Percentiles rank a stretch among this genome's conserved stretches.
Evolutionary conservation across 306 rosid genomes (phyloP).

Genomic region (Trichosanthes cucumerina): DNA sequence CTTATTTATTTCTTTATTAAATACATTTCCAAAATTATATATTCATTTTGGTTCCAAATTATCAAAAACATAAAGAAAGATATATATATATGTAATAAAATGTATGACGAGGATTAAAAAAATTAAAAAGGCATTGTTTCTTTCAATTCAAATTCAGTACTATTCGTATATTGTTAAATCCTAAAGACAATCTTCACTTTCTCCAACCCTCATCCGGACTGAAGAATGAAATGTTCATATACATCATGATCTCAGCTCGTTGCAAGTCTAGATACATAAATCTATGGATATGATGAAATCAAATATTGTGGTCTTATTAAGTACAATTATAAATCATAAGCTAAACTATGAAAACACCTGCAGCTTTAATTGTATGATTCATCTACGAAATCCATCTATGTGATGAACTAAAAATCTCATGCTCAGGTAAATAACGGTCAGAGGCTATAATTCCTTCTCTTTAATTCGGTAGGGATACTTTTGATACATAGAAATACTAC

Average conservation of each 20-base stretch:
- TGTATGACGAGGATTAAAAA: neutral
- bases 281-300: neutral
- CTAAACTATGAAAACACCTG: neutral
- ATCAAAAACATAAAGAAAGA: neutral
- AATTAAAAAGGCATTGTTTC: neutral
- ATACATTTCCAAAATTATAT: no score
- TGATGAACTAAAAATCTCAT: neutral
- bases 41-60: neutral
- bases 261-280: neutral
- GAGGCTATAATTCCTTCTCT: slow-evolving; percentile 47
- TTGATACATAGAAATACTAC: slow-evolving; percentile 82
- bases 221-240: neutral
- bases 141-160: neutral
- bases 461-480: slow-evolving; percentile 67
- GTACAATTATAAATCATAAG: neutral
- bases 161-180: neutral
- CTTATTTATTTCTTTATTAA: no score
- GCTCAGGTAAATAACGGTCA: neutral
- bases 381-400: slow-evolving; percentile 30
- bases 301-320: neutral
- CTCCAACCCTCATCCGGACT: neutral
- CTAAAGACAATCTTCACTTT: neutral
- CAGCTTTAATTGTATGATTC: neutral
- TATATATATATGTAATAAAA: neutral
- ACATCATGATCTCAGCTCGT: neutral